Percentiles rank a stretch among this genome's conserved stretches.
Conservation (phyloP, 2,329 filamentous ascomycete genomes). For the Aureobasidium namibiae region DNA sequence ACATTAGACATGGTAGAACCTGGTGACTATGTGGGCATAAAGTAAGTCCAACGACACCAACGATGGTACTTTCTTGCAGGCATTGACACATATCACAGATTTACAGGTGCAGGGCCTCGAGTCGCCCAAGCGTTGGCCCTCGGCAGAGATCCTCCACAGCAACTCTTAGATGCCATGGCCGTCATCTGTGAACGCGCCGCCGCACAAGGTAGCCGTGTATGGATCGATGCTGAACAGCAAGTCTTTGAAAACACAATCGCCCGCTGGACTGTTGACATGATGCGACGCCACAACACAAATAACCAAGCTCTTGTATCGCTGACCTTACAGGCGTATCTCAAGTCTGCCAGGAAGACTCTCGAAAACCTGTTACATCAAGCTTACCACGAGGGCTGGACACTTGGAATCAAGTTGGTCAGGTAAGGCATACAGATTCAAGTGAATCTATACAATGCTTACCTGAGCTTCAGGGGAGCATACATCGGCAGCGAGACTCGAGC, state of each 20-base stretch:
- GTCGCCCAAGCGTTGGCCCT: slow-evolving; percentile 35
- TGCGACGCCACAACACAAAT: slow-evolving; percentile 43
- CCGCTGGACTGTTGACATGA: slow-evolving; percentile 44
- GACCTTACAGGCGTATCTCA: slow-evolving; percentile 47
- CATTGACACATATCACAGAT: slow-evolving; percentile 23
- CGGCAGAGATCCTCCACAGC: slow-evolving; percentile 30
- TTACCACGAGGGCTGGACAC: slow-evolving; percentile 39
- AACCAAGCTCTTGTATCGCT: slow-evolving; percentile 39
- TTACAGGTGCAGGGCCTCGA: slow-evolving; percentile 41
- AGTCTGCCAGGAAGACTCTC: slow-evolving; percentile 31
- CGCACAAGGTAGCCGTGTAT: slow-evolving; percentile 36
- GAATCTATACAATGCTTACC: background rate
- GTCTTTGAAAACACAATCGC: slow-evolving; percentile 45
- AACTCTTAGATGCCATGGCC: slow-evolving; percentile 35
- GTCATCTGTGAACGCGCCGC: slow-evolving; percentile 37
- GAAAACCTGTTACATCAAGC: slow-evolving; percentile 39
- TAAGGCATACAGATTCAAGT: background rate
- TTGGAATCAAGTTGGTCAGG: slow-evolving; percentile 44
- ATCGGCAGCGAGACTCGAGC: slow-evolving; percentile 37
- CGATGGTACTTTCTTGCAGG: background rate
- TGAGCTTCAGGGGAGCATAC: slow-evolving; percentile 41
- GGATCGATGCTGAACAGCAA: slow-evolving; percentile 49
- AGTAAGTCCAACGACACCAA: slow-evolving; percentile 28
- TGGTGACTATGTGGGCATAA: slow-evolving; percentile 46
- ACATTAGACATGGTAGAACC: slow-evolving; percentile 45